These are phyloP conservation scores for Pelargonium myrrhifolium DNA, from an alignment of 441 rosid species.

Conservation along the genomic window DNA sequence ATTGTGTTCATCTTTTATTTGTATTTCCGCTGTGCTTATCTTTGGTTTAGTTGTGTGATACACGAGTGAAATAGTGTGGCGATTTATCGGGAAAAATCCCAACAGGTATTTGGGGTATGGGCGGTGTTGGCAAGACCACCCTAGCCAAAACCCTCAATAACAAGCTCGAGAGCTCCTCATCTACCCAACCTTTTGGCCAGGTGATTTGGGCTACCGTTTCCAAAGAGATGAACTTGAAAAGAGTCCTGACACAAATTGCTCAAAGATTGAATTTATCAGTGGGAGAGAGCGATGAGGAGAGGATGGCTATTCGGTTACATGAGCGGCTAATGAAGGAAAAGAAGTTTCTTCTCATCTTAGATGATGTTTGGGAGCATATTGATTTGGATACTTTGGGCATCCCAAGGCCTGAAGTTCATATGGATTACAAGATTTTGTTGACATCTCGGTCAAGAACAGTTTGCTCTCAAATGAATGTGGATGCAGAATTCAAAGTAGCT, in stretches of 20 bases:
- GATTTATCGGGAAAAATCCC: too few species aligned
- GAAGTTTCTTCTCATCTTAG: not conserved
- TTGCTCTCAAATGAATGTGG: constrained; percentile 28
- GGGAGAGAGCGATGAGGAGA: constrained; percentile 1
- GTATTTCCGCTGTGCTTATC: too few species aligned
- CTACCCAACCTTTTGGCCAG: not conserved
- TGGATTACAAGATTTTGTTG: constrained; percentile 22
- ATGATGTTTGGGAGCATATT: constrained; percentile 29
- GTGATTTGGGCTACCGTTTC: constrained; percentile 20
- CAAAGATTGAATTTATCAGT: constrained; percentile 32
- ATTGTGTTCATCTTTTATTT: too few species aligned
- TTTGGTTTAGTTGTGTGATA: too few species aligned
- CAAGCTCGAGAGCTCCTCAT: constrained; percentile 4
- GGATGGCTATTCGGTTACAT: not conserved
- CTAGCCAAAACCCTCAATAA: constrained; percentile 19
- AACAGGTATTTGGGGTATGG: constrained; percentile 14
- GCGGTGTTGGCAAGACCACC: constrained; percentile 18
- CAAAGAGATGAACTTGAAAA: not conserved
- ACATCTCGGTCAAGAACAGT: constrained; percentile 31
- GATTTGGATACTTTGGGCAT: constrained; percentile 35
- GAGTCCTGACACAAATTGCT: constrained; percentile 13
- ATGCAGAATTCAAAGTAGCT: constrained; percentile 27
- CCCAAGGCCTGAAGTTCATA: constrained; percentile 21
- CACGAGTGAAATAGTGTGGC: too few species aligned
- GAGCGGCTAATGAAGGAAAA: not conserved